A percentile compares a stretch with the other conserved stretches of the same genome.
These are phyloP conservation scores for Backusella circina DNA, from an alignment of 192 early-diverging fungal species.

Conservation along the genomic window DNA sequence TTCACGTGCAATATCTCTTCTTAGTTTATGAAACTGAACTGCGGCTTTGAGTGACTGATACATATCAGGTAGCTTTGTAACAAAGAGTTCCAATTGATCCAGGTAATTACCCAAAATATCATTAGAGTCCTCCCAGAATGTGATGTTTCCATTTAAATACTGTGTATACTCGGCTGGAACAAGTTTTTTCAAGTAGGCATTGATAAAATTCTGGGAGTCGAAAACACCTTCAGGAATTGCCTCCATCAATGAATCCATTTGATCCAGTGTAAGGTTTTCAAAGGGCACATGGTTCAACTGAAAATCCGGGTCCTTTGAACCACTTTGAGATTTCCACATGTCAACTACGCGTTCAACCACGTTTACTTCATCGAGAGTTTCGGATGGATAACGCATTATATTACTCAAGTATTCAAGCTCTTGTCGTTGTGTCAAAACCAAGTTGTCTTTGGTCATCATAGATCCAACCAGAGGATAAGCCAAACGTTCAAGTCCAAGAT, in stretches of 20 bases:
- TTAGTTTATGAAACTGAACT: constrained; percentile 1
- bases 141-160: background rate
- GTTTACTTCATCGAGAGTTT: background rate
- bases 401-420: background rate
- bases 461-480: background rate
- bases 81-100: background rate
- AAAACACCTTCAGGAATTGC: background rate
- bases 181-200: constrained; percentile 5
- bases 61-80: background rate
- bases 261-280: constrained; percentile 6
- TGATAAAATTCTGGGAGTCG: background rate
- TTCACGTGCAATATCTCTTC: constrained; percentile 9
- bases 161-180: background rate
- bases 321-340: background rate
- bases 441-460: background rate
- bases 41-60: constrained; percentile 5
- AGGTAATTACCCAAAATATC: background rate
- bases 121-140: constrained; percentile 10
- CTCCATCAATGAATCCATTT: constrained; percentile 13
- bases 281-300: background rate
- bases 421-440: background rate
- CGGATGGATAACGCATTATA: background rate
- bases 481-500: background rate
- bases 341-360: background rate
- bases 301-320: background rate